Percentiles rank a stretch among this genome's conserved stretches.
phyloP scores from a whole-genome alignment of 208 protist genomes.

The Leishmania tarentolae region DNA sequence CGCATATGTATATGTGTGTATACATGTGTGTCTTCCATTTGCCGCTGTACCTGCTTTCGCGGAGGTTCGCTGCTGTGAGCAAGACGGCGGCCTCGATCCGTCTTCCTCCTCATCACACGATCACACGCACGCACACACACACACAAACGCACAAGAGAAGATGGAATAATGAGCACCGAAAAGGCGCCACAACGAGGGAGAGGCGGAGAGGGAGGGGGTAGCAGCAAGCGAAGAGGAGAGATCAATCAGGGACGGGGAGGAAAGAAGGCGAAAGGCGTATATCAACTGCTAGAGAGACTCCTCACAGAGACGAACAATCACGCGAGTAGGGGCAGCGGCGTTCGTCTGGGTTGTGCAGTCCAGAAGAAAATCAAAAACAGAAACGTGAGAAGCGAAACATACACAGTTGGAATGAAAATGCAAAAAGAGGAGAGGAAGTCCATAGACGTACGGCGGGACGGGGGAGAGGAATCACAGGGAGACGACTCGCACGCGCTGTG shows the following conservation, averaged over 20 bases:
- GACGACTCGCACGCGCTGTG: neutral
- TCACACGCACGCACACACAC: neutral
- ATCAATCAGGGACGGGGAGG: neutral
- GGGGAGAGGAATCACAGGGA: neutral
- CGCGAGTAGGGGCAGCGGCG: neutral
- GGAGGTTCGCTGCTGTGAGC: neutral
- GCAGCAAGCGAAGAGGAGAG: neutral
- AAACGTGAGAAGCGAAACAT: neutral
- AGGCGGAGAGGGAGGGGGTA: neutral
- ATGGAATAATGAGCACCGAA: neutral
- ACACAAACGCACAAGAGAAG: neutral
- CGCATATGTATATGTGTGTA: no score
- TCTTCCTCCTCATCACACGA: neutral
- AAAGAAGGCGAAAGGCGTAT: neutral
- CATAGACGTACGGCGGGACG: no score
- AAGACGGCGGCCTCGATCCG: neutral
- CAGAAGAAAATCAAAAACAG: neutral
- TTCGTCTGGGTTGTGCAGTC: neutral
- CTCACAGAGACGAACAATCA: neutral
- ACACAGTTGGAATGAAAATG: neutral
- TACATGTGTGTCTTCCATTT: neutral
- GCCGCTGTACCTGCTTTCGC: neutral
- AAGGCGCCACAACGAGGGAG: neutral
- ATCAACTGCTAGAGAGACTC: neutral
- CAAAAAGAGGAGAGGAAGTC: neutral